phyloP scores from a whole-genome alignment of 768 basidiomycete species.

The Trametes cinnabarina region DNA sequence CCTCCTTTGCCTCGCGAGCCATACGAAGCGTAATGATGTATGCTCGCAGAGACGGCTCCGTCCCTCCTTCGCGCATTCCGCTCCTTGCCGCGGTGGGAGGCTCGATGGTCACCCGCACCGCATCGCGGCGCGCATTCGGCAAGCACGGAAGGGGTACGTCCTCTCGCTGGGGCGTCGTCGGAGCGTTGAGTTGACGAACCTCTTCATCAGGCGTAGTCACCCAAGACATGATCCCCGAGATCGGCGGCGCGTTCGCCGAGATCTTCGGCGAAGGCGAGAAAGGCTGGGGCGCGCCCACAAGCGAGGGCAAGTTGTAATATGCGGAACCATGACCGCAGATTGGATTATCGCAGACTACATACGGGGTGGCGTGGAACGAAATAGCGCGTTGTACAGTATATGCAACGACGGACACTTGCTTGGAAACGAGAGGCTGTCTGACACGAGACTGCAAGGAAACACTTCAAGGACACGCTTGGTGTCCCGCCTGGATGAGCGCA shows the following conservation, averaged over 20 bases:
- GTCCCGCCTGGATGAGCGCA: background rate
- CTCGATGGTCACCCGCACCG: conserved; percentile 84
- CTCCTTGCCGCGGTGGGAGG: conserved; percentile 83
- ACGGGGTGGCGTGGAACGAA: too few relatives aligned
- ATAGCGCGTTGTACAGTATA: too few relatives aligned
- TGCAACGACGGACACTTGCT: too few relatives aligned
- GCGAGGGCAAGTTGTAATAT: conserved; percentile 6
- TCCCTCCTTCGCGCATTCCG: conserved; percentile 68
- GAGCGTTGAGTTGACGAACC: too few relatives aligned
- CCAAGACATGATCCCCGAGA: conserved; percentile 29
- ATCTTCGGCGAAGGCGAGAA: conserved; percentile 30
- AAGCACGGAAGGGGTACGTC: conserved; percentile 60
- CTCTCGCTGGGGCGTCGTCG: background rate
- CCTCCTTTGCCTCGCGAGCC: background rate
- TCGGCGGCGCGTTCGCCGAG: conserved; percentile 30
- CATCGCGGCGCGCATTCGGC: conserved; percentile 73
- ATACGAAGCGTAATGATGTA: background rate
- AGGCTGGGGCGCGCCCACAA: conserved; percentile 22
- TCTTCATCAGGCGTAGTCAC: conserved; percentile 26
- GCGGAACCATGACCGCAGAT: too few relatives aligned
- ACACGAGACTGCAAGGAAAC: too few relatives aligned
- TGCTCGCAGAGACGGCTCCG: conserved; percentile 44
- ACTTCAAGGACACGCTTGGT: background rate
- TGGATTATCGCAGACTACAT: too few relatives aligned
- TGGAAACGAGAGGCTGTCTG: too few relatives aligned